Percentiles rank a stretch among this genome's conserved stretches.
phyloP scores from a whole-genome alignment of 768 basidiomycete genomes.

The Rhizopogon roseolus region DNA sequence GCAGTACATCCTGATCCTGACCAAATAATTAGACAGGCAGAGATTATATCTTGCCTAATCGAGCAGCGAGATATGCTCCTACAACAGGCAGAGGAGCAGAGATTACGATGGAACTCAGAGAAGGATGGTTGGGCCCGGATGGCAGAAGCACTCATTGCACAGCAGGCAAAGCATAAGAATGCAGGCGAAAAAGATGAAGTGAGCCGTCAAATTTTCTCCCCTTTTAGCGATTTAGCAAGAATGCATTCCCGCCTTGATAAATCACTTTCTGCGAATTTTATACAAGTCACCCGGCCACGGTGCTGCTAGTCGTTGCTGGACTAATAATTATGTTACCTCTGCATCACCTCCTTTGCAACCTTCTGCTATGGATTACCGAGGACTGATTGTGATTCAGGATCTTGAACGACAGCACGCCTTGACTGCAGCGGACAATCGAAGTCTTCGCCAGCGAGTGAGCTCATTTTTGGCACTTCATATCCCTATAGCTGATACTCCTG shows the following conservation, averaged over 20 bases:
- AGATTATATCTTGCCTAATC: constrained; percentile 50
- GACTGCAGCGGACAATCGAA: constrained; percentile 58
- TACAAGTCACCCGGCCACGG: too few species aligned
- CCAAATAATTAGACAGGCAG: constrained; percentile 55
- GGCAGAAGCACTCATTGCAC: constrained; percentile 60
- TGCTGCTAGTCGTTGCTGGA: neutral
- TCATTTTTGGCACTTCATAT: neutral
- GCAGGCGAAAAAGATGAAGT: constrained; percentile 41
- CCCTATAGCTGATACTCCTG: constrained; percentile 2
- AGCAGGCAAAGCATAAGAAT: constrained; percentile 36
- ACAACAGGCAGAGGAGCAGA: constrained; percentile 50
- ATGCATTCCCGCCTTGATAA: neutral
- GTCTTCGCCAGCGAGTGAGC: constrained; percentile 56
- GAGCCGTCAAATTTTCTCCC: constrained; percentile 12
- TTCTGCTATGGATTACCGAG: neutral
- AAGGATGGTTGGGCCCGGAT: constrained; percentile 60
- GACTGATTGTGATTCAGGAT: constrained; percentile 39
- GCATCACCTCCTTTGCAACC: neutral
- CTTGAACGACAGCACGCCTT: constrained; percentile 43
- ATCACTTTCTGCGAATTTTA: neutral
- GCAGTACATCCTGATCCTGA: constrained; percentile 36
- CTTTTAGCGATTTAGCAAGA: neutral
- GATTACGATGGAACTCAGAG: constrained; percentile 58
- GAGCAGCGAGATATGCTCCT: constrained; percentile 56
- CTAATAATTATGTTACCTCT: too few species aligned